Percentiles rank a stretch among this genome's conserved stretches.
phyloP scores from a whole-genome alignment of 1,139 yeast species.

The Maudiozyma humilis region DNA sequence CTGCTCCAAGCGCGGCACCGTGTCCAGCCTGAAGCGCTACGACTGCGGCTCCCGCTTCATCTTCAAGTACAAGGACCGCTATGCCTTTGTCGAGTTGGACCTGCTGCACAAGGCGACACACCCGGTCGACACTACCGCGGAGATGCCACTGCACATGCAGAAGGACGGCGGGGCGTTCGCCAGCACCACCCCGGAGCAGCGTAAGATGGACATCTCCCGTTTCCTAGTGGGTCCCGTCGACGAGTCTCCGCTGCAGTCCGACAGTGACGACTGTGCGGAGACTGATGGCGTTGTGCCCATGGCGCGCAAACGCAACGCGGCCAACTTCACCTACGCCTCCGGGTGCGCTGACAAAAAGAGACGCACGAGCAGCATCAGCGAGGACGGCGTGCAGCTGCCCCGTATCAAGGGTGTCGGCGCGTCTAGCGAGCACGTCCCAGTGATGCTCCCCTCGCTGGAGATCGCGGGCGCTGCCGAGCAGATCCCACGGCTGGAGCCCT shows the following conservation, averaged over 20 bases:
- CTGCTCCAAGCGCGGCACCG: neutral
- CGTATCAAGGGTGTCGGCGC: neutral
- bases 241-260: neutral
- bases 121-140: neutral
- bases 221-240: neutral
- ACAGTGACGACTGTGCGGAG: neutral
- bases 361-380: neutral
- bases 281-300: neutral
- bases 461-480: neutral
- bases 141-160: neutral
- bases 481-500: neutral
- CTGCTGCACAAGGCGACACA: constrained; percentile 1
- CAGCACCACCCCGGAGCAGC: no score
- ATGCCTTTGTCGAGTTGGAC: constrained; percentile 4
- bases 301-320: neutral
- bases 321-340: neutral
- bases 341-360: neutral
- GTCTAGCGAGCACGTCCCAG: neutral
- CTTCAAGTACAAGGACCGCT: constrained; percentile 3
- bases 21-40: constrained; percentile 1
- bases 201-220: neutral
- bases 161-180: no score
- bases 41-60: constrained; percentile 3
- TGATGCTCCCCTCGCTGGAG: neutral
- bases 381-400: neutral